Base-by-base conservation (phyloP, 169 alveolate species). In the Besnoitia besnoiti region DNA sequence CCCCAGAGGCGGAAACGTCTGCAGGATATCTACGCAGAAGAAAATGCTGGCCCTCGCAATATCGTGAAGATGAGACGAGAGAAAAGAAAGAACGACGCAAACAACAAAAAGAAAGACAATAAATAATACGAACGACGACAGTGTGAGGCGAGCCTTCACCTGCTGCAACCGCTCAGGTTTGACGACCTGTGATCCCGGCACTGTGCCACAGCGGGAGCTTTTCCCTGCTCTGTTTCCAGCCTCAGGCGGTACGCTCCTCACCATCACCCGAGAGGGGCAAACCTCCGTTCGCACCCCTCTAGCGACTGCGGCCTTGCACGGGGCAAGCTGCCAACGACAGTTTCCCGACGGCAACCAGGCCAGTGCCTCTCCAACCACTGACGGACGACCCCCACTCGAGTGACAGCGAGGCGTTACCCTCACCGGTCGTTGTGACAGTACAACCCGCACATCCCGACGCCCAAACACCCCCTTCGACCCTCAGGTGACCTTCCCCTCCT, bases 181-280 rank as follows among this genome's bases (percentile, higher is more conserved):
- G 80, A 35, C 80, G 10, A 2, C n/a, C 42, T 35, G 80, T 67
- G 80, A 35, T 67, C 80, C 80, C 80, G 19, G 80, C 80, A 16
- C 80, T 67, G 80, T n/a, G 44, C 80, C 42, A 67, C 80, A 67
- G 80, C 80, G 80, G 80, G n/a, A 37, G n/a, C 80, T 67, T 67
- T 67, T 67, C 80, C 80, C 80, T 67, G 80, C 80, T 67, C 80
- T 67, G 80, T 67, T 67, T 67, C 80, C 80, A 67, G 80, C 80
- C 67, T 67, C 10, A 67, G 80, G 80, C 80, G 80, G 19, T 67
- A 7, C 80, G 80, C 80, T 37, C n/a, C 80, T 67, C 80, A 67
- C n/a, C 80, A 67, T 67, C 80, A 67, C 80, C 80, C 80, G 80
- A 67, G 80, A 67, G 47, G n/a, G 14, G 80, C 24, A n/a, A 42